Conservation (phyloP, 2,329 filamentous ascomycete species). For the Hymenotorrendiella dingleyae region DNA sequence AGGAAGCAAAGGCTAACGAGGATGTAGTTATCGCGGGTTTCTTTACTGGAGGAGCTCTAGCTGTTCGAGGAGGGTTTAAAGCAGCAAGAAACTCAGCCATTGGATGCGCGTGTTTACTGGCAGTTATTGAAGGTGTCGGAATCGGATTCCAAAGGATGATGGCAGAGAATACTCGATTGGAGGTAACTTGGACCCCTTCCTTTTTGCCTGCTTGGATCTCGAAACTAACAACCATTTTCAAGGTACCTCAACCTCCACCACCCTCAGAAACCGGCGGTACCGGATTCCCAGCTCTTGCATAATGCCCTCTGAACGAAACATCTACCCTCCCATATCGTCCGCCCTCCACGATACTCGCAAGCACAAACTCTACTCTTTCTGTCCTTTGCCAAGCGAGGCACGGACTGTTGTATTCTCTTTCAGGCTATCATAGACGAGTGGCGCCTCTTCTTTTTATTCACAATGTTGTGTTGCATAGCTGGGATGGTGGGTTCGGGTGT, state of each 20-base stretch:
- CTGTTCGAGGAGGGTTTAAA: constrained; percentile 85
- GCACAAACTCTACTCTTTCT: constrained; percentile 29
- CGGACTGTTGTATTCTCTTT: constrained; percentile 24
- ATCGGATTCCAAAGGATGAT: constrained; percentile 95
- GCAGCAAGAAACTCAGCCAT: constrained; percentile 94
- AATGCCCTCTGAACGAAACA: constrained; percentile 11
- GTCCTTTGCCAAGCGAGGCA: constrained; percentile 21
- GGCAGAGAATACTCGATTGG: constrained; percentile 79
- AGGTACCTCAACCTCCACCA: constrained; percentile 27
- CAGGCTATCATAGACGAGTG: constrained; percentile 16
- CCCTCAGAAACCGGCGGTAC: constrained; percentile 27
- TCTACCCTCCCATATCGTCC: constrained; percentile 15
- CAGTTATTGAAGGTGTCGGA: constrained; percentile 94
- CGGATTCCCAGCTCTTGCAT: constrained; percentile 28
- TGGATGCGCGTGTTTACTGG: constrained; percentile 87
- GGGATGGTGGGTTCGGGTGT: constrained; percentile 25
- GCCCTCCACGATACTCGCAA: constrained; percentile 15
- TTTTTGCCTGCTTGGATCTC: neutral
- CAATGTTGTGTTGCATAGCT: constrained; percentile 25
- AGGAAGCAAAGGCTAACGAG: constrained; percentile 9
- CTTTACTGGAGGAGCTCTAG: constrained; percentile 89
- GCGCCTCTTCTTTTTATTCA: constrained; percentile 15
- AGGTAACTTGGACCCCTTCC: constrained; percentile 43
- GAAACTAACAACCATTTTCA: constrained; percentile 6
- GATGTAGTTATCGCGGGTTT: constrained; percentile 77